phyloP scores from a whole-genome alignment of 1,284 basidiomycete genomes.

The Agroathelia rolfsii region DNA sequence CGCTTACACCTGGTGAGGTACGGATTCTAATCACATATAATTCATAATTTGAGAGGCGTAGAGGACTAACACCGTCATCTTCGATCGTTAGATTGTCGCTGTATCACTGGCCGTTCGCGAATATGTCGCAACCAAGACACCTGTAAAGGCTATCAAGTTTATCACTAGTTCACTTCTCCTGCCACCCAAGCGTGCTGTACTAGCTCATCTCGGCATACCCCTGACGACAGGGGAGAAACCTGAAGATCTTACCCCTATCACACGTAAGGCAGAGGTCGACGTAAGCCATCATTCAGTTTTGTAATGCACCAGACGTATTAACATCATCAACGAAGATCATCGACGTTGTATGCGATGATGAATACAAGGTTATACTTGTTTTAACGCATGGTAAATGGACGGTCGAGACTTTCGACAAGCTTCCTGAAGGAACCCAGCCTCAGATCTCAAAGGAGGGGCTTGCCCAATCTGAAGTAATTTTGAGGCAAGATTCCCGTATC shows the following conservation, averaged over 20 bases:
- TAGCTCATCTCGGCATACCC: conserved; percentile 68
- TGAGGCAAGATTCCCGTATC: conserved; percentile 55
- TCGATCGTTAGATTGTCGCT: conserved; percentile 56
- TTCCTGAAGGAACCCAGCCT: conserved; percentile 64
- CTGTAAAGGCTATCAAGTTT: conserved; percentile 67
- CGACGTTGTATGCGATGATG: conserved; percentile 35
- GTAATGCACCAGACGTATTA: conserved; percentile 3
- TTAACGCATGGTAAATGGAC: conserved; percentile 47
- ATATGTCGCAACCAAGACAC: conserved; percentile 45
- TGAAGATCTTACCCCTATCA: conserved; percentile 39
- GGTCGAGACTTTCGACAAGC: conserved; percentile 45
- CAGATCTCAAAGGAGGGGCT: conserved; percentile 77
- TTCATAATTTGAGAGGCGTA: too few species aligned
- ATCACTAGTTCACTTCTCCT: conserved; percentile 60
- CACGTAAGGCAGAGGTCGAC: conserved; percentile 68
- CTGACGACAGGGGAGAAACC: conserved; percentile 48
- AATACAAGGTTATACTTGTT: conserved; percentile 51
- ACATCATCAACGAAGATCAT: conserved; percentile 22
- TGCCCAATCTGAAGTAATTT: conserved; percentile 53
- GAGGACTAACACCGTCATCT: too few species aligned
- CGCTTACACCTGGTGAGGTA: conserved; percentile 60
- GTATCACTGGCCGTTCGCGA: conserved; percentile 54
- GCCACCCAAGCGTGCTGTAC: conserved; percentile 72
- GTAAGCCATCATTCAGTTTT: conserved; percentile 33
- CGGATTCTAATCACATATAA: conserved; percentile 10